Conservation (phyloP, 2,329 filamentous ascomycete species). For the Malbranchea cinnamomea region DNA sequence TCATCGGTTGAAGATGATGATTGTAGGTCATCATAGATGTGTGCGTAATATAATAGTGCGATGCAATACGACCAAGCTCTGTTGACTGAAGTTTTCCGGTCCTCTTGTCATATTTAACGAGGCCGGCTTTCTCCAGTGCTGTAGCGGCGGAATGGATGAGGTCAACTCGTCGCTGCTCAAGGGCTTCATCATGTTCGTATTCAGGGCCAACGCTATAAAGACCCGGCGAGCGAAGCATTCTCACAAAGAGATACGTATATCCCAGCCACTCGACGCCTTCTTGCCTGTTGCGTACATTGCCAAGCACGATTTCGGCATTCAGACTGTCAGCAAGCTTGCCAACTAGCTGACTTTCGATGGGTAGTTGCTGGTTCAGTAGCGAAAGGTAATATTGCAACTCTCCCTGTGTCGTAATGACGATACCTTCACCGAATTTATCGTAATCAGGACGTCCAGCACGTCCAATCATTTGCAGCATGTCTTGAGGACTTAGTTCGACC, state of each 20-base stretch:
- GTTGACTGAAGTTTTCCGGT: constrained; percentile 77
- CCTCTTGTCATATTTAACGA: constrained; percentile 93
- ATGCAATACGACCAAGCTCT: constrained; percentile 87
- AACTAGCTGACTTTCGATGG: constrained; percentile 91
- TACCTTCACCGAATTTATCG: constrained; percentile 94
- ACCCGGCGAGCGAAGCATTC: constrained; percentile 90
- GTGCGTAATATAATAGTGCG: constrained; percentile 96
- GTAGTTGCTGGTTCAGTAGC: constrained; percentile 88
- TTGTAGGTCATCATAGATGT: constrained; percentile 97
- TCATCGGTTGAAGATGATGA: constrained; percentile 81
- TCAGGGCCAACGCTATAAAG: constrained; percentile 92
- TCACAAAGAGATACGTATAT: constrained; percentile 94
- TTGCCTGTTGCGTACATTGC: constrained; percentile 79
- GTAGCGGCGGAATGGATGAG: constrained; percentile 85
- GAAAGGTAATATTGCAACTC: constrained; percentile 98
- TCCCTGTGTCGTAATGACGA: constrained; percentile 89
- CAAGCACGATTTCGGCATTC: constrained; percentile 89
- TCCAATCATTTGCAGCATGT: constrained; percentile 96
- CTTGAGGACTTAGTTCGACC: constrained; percentile 94
- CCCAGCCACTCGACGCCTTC: constrained; percentile 98
- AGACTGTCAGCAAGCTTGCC: constrained; percentile 89
- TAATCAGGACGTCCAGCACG: constrained; percentile 93
- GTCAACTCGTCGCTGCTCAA: constrained; percentile 97
- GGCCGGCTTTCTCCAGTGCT: constrained; percentile 70
- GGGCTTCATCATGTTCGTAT: constrained; percentile 77